Percentiles rank a stretch among this genome's conserved stretches.
These are phyloP conservation scores for Casaregolazyma suthepensis DNA, from an alignment of 1,139 yeast species.

Conservation along the genomic window DNA sequence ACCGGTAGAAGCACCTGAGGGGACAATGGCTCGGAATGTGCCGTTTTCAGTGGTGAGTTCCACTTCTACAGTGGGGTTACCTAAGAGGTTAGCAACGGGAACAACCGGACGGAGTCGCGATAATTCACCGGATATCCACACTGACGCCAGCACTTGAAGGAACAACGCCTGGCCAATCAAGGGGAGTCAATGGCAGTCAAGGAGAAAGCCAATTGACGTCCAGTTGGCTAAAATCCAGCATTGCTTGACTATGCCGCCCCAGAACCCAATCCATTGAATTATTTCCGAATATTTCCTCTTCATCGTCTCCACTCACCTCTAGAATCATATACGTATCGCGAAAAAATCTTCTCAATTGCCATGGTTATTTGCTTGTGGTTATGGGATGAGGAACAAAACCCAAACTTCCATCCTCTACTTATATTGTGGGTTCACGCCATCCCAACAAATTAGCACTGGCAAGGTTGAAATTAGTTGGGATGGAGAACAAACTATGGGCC, in stretches of 20 bases:
- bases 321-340: constrained; percentile 94
- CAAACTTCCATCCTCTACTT: background rate
- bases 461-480: background rate
- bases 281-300: background rate
- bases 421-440: background rate
- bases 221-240: too few relatives aligned
- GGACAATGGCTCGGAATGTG: constrained; percentile 86
- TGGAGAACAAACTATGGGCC: background rate
- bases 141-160: background rate
- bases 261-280: background rate
- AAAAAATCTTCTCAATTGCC: constrained; percentile 64
- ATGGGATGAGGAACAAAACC: background rate
- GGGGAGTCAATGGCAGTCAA: too few relatives aligned
- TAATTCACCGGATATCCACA: constrained; percentile 1
- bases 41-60: constrained; percentile 84
- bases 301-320: constrained; percentile 50
- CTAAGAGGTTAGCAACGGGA: constrained; percentile 51
- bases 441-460: background rate
- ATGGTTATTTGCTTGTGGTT: constrained; percentile 24
- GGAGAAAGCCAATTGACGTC: too few relatives aligned
- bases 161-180: background rate
- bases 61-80: constrained; percentile 94
- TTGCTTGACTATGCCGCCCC: too few relatives aligned
- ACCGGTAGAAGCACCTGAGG: constrained; percentile 97
- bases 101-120: background rate